Evolutionary conservation across 2,329 filamentous ascomycete species (phyloP), one percentile per base, ranked within the genome.

Genomic region (Trichoderma lentiforme): DNA sequence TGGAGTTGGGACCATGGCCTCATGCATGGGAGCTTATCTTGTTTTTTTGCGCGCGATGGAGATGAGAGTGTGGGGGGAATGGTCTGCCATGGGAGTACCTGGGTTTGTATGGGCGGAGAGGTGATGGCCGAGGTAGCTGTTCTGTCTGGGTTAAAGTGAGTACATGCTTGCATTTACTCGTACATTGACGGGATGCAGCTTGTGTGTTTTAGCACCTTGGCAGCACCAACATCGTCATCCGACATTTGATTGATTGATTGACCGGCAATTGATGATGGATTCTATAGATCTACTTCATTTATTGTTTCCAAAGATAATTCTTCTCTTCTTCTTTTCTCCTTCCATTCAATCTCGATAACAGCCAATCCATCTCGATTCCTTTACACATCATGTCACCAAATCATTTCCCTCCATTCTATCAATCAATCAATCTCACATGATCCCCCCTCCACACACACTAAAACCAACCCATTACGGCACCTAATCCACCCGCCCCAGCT

Each of bases 1-100:
- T 62, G 34, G n/a, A 28, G 21, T 63, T 43, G 60, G 53, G 51
- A 26, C 24, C 56, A 60, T 43, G 61, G 56, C 14, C 57, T 34
- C 70, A 61, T 71, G 70, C 70, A 71, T 71, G 26, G 18, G 62
- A 68, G 65, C 65, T 68, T 68, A 68, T 68, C 65, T 68, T 61
- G 30, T 65, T 34, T 43, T 26, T 24, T 26, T 63, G 21, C 53
- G 34, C 36, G 34, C 36, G 36, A 51, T 65, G 47, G 61, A 64
- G 36, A 14, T 14, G n/a, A 21, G n/a, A 53, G 62, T 53, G 62
- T 34, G 63, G 63, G 63, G 63, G 63, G 18, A 21, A 43, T n/a
- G 39, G 39, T 43, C 4, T 57, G n/a, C 43, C 4, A 51, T 51
- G n/a, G 43, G 43, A 51, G 43, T 51, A 51, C 43, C 8, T 47